phyloP scores from a whole-genome alignment of 257 asterid species.

The Scutellaria minor region DNA sequence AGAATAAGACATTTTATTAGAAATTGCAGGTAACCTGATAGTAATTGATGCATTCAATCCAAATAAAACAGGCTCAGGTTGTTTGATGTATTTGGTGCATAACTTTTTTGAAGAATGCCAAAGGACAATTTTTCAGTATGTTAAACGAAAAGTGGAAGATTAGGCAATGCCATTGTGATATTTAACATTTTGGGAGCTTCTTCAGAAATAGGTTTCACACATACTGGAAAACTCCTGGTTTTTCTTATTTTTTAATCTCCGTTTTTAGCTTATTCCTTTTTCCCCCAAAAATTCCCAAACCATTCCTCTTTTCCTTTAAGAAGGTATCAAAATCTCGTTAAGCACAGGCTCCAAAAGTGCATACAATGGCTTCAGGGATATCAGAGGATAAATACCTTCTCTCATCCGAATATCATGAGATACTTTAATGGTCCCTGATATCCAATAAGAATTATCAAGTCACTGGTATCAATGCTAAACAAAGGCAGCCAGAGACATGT shows the following conservation, averaged over 20 bases:
- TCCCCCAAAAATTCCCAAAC: background rate
- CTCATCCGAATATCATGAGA: background rate
- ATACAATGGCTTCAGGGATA: no score
- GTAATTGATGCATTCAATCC: constrained; percentile 11
- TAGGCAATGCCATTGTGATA: background rate
- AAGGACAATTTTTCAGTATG: constrained; percentile 6
- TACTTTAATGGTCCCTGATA: background rate
- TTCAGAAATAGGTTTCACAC: background rate
- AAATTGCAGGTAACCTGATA: constrained; percentile 16
- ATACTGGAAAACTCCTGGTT: background rate
- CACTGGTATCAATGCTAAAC: constrained; percentile 7
- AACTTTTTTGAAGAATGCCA: constrained; percentile 4
- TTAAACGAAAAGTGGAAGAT: background rate
- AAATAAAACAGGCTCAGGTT: background rate
- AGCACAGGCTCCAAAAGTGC: no score
- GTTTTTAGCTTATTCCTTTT: background rate
- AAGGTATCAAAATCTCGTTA: background rate
- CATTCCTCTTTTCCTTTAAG: background rate
- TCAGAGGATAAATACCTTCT: background rate
- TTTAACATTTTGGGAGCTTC: background rate
- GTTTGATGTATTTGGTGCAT: constrained; percentile 11
- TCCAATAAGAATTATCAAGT: background rate
- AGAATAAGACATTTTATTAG: constrained; percentile 27
- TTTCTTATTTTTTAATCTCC: background rate
- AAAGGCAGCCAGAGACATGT: background rate